A percentile compares a stretch with the other conserved stretches of the same genome.
phyloP scores from a whole-genome alignment of 1,139 yeast species.

The Protomyces lactucae-debilis region DNA sequence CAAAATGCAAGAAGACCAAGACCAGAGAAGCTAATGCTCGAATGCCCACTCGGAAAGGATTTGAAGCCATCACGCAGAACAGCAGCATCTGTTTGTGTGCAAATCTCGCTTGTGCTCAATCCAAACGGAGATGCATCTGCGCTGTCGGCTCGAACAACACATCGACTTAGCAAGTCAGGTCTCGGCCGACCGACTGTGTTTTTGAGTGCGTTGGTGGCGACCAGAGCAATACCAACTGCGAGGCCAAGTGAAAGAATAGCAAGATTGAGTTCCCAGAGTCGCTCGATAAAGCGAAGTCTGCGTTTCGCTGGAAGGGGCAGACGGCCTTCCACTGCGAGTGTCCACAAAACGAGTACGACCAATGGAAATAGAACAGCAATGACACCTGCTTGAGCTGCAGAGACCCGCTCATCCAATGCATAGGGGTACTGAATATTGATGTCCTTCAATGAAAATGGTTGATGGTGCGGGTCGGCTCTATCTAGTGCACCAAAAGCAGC shows the following conservation, averaged over 20 bases:
- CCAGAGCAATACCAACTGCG: constrained; percentile 50
- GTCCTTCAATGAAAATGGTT: constrained; percentile 57
- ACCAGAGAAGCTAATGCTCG: constrained; percentile 53
- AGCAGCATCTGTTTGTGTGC: constrained; percentile 42
- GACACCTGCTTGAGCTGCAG: constrained; percentile 42
- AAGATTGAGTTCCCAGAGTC: constrained; percentile 44
- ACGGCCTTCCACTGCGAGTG: constrained; percentile 39
- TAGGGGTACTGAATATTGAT: constrained; percentile 65
- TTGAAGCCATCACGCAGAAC: constrained; percentile 65
- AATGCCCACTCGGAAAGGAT: constrained; percentile 66
- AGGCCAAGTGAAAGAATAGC: constrained; percentile 53
- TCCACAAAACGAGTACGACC: constrained; percentile 40
- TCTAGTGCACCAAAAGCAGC: constrained; percentile 46
- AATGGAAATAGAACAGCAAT: constrained; percentile 47
- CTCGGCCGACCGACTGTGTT: constrained; percentile 70
- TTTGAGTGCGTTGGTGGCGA: constrained; percentile 63
- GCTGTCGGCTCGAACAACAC: constrained; percentile 41
- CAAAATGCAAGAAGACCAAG: constrained; percentile 60
- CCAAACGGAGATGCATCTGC: constrained; percentile 32
- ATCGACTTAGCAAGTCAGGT: constrained; percentile 72
- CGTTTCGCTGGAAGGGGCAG: constrained; percentile 39
- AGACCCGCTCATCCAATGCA: constrained; percentile 60
- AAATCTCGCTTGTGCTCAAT: constrained; percentile 46
- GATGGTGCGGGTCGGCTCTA: constrained; percentile 31
- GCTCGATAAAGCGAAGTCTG: constrained; percentile 36